Evolutionary conservation across 1,139 yeast species (phyloP), one percentile per base, ranked within the genome.

Genomic region (Hemisphaericaspora xylofermentans): DNA sequence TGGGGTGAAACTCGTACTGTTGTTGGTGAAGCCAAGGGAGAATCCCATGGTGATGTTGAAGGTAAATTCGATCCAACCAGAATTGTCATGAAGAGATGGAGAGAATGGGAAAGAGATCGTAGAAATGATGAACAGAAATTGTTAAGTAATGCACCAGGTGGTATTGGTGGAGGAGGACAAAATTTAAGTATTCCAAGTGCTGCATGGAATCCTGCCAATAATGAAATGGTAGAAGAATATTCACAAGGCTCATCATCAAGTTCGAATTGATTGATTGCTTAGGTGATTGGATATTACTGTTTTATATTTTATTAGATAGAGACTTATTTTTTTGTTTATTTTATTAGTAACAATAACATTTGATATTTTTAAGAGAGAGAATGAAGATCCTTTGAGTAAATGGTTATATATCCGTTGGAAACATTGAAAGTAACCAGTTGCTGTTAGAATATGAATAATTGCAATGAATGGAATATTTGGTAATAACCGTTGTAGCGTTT

Each of bases 1-100:
- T 93, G 98, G 98, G 98, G 98, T 63, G 98, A 91, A 51, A 93
- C 98, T 4, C 79, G 98, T 71, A 76, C 86, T 16, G 81, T 93
- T 44, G 80, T 80, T 15, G 95, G 93, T 35, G 94, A 80, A 9
- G 80, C 73, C 47, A 75, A 74, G 49, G 86, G 81, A 27, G 34
- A 17, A 9, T 74, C 65, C 4, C 95, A 88, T 59, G 89, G 81
- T 43, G 70, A 61, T 13, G 80, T 69, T 34, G 88, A 78, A 39
- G 98, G 97, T 51, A 84, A 82, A 47, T 93, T 93, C 60, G 98
- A 93, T 60, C 86, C 95, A 15, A 80, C 94, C 3, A 81, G 80
- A 57, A 91, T 93, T 58, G 77, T 78, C 43, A 89, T 91, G 94
- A 87, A 84, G 71, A 76, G 94, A 49, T 93, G 98, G 98, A 79